Evolutionary conservation across 1,284 basidiomycete species (phyloP).

Genomic region (Gomphus bonarii): DNA sequence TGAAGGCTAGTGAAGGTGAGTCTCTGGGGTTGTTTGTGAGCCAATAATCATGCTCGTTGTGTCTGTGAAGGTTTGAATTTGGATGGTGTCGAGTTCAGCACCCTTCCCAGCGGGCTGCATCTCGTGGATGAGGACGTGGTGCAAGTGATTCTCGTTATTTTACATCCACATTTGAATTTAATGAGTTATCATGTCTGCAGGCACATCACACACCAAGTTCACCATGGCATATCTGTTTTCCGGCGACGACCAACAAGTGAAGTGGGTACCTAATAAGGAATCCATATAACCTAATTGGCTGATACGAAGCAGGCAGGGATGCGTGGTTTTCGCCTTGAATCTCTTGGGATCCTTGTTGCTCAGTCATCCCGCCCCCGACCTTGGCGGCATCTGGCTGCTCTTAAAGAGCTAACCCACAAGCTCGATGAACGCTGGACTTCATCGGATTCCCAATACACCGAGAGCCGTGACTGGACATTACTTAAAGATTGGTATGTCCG

Average conservation of each 20-base stretch:
- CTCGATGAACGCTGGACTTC: conserved; percentile 3
- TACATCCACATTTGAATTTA: neutral
- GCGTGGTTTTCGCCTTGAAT: conserved; percentile 67
- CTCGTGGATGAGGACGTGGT: conserved; percentile 66
- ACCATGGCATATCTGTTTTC: conserved; percentile 64
- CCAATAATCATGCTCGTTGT: neutral
- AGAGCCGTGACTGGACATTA: conserved; percentile 7
- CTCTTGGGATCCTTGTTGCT: conserved; percentile 63
- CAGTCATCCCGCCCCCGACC: conserved; percentile 53
- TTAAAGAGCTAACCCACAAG: conserved; percentile 37
- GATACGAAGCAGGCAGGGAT: conserved; percentile 35
- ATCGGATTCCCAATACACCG: conserved; percentile 1
- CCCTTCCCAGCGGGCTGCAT: conserved; percentile 72
- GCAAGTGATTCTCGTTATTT: conserved; percentile 30
- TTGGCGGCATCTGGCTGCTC: conserved; percentile 54
- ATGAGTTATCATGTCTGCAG: conserved; percentile 25
- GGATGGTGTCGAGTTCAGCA: conserved; percentile 65
- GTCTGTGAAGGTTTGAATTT: conserved; percentile 45
- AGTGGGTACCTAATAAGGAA: conserved; percentile 3
- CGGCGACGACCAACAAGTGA: conserved; percentile 54
- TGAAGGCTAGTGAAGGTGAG: conserved; percentile 55
- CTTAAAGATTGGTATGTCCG: conserved; percentile 9
- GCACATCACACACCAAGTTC: conserved; percentile 60
- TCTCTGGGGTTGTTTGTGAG: neutral
- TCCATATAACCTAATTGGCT: neutral